Base-by-base conservation (phyloP, 768 basidiomycete species). In the Suillus alpinus region DNA sequence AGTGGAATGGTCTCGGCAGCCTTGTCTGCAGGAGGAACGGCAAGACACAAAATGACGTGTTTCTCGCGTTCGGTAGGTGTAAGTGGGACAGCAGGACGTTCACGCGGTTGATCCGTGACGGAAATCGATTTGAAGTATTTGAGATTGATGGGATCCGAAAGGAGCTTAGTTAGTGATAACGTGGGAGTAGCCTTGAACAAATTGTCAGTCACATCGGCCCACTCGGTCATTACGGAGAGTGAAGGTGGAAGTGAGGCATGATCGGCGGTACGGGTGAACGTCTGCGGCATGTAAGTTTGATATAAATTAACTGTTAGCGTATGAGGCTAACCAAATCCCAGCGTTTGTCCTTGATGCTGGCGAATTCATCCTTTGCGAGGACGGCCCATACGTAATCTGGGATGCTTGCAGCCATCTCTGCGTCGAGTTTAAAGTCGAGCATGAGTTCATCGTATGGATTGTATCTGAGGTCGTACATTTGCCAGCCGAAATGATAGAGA, bases 111-210 rank as follows among this genome's bases (percentile, higher is more conserved):
- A 77, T 97, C 95, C 29, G 94, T 93, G 58, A 93, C 90, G 51
- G 93, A 86, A 65, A 96, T 82, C 40, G 90, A 94, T 66, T 91
- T 89, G 81, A 97, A 92, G 77, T 91, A 88, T 41, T 86, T 82
- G 51, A 83, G 80, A 51, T 87, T 79, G 55, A 81, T 82, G 32
- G 90, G 84, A 65, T 90, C 80, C 56, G 83, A 78, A 57, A 96
- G 78, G n/a, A 82, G 73, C 31, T 82, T 76, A 57, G 81, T 64
- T 32, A 96, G 75, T 63, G 77, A 82, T 37, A 78, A 76, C 71
- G 76, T 75, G 60, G 80, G 66, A 14, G 76, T 75, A 34, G 63
- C 57, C 67, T 92, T 94, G 69, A 93, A 78, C 56, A 96, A 68
- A 66, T 80, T 82, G 23, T 95, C 92, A 2, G 92, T 91, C 59